A percentile compares a stretch with the other conserved stretches of the same genome.
phyloP scores from a whole-genome alignment of 345 rosid species.

The Cochlearia excelsa region DNA sequence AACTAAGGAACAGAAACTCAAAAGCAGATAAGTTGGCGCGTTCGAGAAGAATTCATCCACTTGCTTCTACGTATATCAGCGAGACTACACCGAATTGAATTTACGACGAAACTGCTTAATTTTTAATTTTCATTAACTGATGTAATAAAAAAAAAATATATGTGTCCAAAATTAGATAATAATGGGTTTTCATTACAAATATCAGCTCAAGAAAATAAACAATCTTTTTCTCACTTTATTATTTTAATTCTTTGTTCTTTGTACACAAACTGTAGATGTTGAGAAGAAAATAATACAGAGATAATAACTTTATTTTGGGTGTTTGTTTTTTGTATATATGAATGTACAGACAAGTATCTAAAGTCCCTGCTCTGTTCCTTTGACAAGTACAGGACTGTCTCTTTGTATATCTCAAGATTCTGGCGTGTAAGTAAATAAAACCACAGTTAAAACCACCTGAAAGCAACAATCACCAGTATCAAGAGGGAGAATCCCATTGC shows the following conservation, averaged over 20 bases:
- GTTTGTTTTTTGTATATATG: not conserved
- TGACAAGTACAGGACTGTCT: slow-evolving; percentile 17
- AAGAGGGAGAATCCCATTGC: slow-evolving; percentile 76
- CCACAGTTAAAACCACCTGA: slow-evolving; percentile 36
- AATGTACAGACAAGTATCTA: slow-evolving; percentile 24
- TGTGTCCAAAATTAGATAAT: no score
- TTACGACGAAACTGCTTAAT: no score
- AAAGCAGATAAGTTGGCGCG: no score
- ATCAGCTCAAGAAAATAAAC: slow-evolving; percentile 1
- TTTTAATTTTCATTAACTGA: no score
- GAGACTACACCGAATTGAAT: no score
- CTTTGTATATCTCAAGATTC: not conserved
- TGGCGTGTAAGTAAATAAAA: slow-evolving; percentile 2
- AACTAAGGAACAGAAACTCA: no score
- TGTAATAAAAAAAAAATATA: no score
- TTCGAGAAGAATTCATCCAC: no score
- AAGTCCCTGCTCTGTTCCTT: slow-evolving; percentile 23
- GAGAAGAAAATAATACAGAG: slow-evolving; percentile 18
- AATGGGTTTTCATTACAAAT: not conserved
- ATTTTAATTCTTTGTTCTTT: not conserved
- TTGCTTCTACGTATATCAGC: no score
- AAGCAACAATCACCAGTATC: slow-evolving; percentile 46
- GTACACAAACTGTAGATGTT: slow-evolving; percentile 13
- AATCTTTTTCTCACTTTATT: not conserved
- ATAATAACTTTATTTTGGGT: not conserved